Evolutionary conservation across 148 eudicot genomes (phyloP), one percentile per base, ranked within the genome.

Genomic region (Rhododendron simsii): DNA sequence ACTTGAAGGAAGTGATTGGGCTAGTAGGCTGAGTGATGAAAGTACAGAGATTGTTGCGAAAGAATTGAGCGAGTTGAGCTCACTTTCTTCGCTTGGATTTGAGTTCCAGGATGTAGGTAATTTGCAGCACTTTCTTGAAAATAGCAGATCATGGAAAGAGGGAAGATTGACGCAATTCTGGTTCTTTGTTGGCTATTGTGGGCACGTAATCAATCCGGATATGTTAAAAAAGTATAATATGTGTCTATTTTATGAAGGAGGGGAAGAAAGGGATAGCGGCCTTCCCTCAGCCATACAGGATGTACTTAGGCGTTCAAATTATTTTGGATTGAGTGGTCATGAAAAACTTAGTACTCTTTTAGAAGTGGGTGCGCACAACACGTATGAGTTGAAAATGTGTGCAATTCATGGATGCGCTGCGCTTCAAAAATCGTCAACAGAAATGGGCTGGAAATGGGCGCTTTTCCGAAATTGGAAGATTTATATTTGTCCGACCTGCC

Each of bases 401-500:
- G 2, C 0, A 2, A 9, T 75, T 75, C 5, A 2, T 13, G 1
- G 10, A 33, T 75, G 79, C 4, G 47, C 0, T 0, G 45, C 8
- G n/a, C 47, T 75, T 14, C n/a, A 75, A 75, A 11, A 13, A 23
- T 75, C 18, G 10, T 39, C 3, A 8, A 35, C 35, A 39, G 79
- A 75, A 39, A 37, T 12, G 44, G 47, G 7, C 35, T 69, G 8
- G 9, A 75, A 33, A 75, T 75, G 44, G 45, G 39, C 15, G 79
- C 47, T 16, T 75, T 75, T 75, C 45, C 23, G 15, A 75, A 75
- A 1, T 75, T 75, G 3, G 47, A 75, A 75, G 2, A 0, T 75
- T 39, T 75, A 33, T 0, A 0, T 1, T 18, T 75, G 47, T 0
- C 0, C 15, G 5, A 4, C 2, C n/a, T 75, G 44, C 3, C 7